phyloP scores from a whole-genome alignment of 768 basidiomycete genomes.

The Candolleomyces aberdarensis region DNA sequence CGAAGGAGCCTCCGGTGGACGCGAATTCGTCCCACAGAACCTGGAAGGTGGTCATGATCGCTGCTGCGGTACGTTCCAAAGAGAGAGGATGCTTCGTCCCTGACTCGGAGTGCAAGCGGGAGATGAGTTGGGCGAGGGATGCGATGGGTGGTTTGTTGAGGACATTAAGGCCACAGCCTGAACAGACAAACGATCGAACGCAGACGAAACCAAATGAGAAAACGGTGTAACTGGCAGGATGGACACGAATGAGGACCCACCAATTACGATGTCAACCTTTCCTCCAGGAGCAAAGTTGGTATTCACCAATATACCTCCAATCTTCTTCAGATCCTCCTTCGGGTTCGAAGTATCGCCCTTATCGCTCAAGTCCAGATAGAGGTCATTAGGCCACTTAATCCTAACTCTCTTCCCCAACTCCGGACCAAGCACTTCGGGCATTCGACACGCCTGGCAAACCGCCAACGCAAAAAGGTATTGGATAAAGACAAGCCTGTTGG shows the following conservation, averaged over 20 bases:
- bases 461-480: slow-evolving; percentile 93
- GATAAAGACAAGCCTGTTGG: slow-evolving; percentile 78
- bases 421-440: slow-evolving; percentile 50
- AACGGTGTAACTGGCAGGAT: background rate
- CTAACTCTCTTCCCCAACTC: slow-evolving; percentile 52
- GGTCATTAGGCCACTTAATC: slow-evolving; percentile 97
- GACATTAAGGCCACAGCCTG: slow-evolving; percentile 90
- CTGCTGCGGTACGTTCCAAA: slow-evolving; percentile 73
- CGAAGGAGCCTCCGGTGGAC: slow-evolving; percentile 64
- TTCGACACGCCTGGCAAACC: slow-evolving; percentile 80
- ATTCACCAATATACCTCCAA: slow-evolving; percentile 91
- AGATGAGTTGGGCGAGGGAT: slow-evolving; percentile 69
- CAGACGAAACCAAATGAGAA: too few species aligned
- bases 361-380: slow-evolving; percentile 54
- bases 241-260: slow-evolving; percentile 37
- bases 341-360: slow-evolving; percentile 38
- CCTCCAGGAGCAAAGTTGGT: slow-evolving; percentile 70
- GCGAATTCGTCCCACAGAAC: slow-evolving; percentile 75
- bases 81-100: slow-evolving; percentile 35
- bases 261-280: slow-evolving; percentile 74
- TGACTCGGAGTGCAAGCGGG: slow-evolving; percentile 29
- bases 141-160: slow-evolving; percentile 78
- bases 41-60: slow-evolving; percentile 75
- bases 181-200: background rate
- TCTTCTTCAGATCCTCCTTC: slow-evolving; percentile 60